Conservation (phyloP, 768 basidiomycete species). For the Pholiota molesta region DNA sequence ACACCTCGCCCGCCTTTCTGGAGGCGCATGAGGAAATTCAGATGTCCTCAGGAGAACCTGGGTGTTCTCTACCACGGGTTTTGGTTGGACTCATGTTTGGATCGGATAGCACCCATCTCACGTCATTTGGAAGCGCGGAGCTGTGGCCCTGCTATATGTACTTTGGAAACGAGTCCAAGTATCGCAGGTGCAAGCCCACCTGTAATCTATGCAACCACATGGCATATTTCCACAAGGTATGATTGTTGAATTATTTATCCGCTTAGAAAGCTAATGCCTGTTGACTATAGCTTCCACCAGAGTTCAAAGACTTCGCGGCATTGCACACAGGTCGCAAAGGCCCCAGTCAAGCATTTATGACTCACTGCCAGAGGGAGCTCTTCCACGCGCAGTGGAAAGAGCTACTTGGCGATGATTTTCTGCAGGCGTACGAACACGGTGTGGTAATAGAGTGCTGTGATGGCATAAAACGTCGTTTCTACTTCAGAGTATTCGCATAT, state of each 20-base stretch:
- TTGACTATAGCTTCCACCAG: not conserved
- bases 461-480: slow-evolving; percentile 31
- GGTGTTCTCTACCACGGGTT: not conserved
- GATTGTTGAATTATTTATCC: not conserved
- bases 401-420: slow-evolving; percentile 20
- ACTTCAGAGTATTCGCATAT: slow-evolving; percentile 34
- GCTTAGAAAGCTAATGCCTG: not conserved
- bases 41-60: not conserved
- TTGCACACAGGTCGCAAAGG: not conserved
- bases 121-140: not conserved
- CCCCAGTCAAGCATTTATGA: not conserved
- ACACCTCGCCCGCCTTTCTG: not conserved
- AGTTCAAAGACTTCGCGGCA: not conserved
- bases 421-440: slow-evolving; percentile 29
- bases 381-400: slow-evolving; percentile 32
- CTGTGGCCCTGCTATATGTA: not conserved
- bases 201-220: not conserved
- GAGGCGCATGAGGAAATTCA: not conserved
- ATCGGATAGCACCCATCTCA: not conserved
- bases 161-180: slow-evolving; percentile 1
- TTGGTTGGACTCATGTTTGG: not conserved
- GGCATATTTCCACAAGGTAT: not conserved
- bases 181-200: not conserved
- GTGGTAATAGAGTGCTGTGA: slow-evolving; percentile 35
- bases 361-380: slow-evolving; percentile 32